Evolutionary conservation across 2,329 filamentous ascomycete species (phyloP).

Genomic region (Ilyonectria destructans): DNA sequence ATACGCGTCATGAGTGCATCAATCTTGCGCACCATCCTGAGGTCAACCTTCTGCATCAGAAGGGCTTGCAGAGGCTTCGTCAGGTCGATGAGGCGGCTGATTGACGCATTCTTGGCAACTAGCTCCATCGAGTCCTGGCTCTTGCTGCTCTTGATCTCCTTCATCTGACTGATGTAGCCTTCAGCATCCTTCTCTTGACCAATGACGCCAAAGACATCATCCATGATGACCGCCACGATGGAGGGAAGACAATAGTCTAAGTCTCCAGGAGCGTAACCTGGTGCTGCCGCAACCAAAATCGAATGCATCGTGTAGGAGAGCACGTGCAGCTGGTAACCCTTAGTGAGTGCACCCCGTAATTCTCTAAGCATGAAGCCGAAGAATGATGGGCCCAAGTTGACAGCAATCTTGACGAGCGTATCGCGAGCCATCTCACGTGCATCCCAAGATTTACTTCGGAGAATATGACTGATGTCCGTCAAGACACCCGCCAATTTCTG

Average conservation of each 20-base stretch:
- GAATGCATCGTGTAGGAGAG: conserved; percentile 96
- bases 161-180: conserved; percentile 95
- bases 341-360: conserved; percentile 84
- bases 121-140: conserved; percentile 98
- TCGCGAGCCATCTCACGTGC: conserved; percentile 92
- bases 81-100: conserved; percentile 81
- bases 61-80: conserved; percentile 85
- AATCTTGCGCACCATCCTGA: conserved; percentile 89
- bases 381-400: conserved; percentile 84
- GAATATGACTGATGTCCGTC: conserved; percentile 92
- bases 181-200: conserved; percentile 98
- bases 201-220: conserved; percentile 93
- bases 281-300: conserved; percentile 83
- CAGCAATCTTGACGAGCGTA: conserved; percentile 87
- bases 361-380: conserved; percentile 96
- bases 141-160: conserved; percentile 98
- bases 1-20: conserved; percentile 91
- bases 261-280: conserved; percentile 84
- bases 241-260: conserved; percentile 89
- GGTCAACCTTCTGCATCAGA: conserved; percentile 86
- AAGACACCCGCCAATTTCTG: conserved; percentile 86
- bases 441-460: conserved; percentile 90
- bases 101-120: conserved; percentile 85
- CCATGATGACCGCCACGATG: conserved; percentile 91
- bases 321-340: conserved; percentile 95